Evolutionary conservation across 805 yeast species (phyloP), one percentile per base, ranked within the genome.

Genomic region (Saccharomycopsis microspora): DNA sequence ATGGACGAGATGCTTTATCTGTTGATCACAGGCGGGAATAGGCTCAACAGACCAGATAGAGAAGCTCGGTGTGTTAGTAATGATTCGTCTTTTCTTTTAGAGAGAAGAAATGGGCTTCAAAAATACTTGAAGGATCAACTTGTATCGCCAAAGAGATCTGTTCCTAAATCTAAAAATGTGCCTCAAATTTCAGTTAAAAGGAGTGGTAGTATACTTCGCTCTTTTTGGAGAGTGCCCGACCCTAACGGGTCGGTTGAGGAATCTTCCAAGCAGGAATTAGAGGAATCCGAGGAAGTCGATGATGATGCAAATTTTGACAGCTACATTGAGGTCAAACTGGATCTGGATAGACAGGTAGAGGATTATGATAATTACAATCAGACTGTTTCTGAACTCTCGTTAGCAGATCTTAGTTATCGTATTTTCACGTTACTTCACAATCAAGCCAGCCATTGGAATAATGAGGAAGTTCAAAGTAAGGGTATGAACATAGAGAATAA

Each of bases 1-100:
- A 28, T 41, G n/a, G 52, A 49, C 34, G 52, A 51, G 38, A 40
- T 51, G 29, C 7, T 51, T 10, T 47, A 47, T 39, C 47, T 35
- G 42, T n/a, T 49, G 3, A 36, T 46, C 27, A 46, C 47, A 2
- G 54, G 52, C 5, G 52, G 49, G 3, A 34, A 39, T 36, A 28
- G 31, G 5, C 30, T 50, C 11, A 49, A 49, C 39, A 33, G 40
- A 35, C 8, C 27, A 30, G n/a, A 19, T 28, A 36, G 38, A 35
- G 9, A 10, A 27, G 44, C n/a, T 9, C 8, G n/a, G 27, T 27
- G 38, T 19, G 7, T 33, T 5, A 31, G 32, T 28, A 32, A 39
- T 5, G 19, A 19, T 19, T 19, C 19, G 19, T 19, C 19, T 19
- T 19, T 19, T 19, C 19, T 19, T 19, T 19, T 19, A 19, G 27